These are phyloP conservation scores for Lachnellula subtilissima DNA, from an alignment of 2,329 filamentous ascomycete genomes.

Conservation along the genomic window DNA sequence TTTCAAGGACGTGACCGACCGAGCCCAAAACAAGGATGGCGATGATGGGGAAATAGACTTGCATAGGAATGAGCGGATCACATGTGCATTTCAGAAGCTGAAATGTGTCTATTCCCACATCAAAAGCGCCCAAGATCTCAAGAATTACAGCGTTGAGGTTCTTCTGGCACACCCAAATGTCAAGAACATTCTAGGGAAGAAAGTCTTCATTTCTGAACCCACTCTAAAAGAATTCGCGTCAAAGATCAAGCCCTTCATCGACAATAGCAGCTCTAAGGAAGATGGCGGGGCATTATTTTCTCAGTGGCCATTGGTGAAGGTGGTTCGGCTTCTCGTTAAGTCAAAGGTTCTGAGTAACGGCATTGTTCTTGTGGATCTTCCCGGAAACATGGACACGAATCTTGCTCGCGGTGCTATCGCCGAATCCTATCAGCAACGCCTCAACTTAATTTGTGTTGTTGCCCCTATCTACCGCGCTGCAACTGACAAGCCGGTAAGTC, in stretches of 20 bases:
- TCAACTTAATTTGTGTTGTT: conserved; percentile 18
- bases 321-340: conserved; percentile 12
- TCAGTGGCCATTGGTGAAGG: conserved; percentile 20
- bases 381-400: conserved; percentile 19
- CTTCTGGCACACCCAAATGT: conserved; percentile 13
- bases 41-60: too few species aligned
- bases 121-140: conserved; percentile 29
- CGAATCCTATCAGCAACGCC: conserved; percentile 11
- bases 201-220: too few species aligned
- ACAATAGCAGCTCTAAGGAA: conserved; percentile 4
- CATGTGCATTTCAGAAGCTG: conserved; percentile 41
- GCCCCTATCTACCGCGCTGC: conserved; percentile 8
- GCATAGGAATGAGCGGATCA: too few species aligned
- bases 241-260: conserved; percentile 12
- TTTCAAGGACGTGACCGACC: too few species aligned
- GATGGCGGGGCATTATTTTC: neutral
- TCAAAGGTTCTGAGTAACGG: conserved; percentile 13
- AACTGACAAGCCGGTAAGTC: conserved; percentile 9
- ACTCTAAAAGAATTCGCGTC: conserved; percentile 3
- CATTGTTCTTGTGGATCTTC: conserved; percentile 19
- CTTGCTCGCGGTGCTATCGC: conserved; percentile 15
- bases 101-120: conserved; percentile 39
- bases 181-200: conserved; percentile 9
- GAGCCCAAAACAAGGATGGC: too few species aligned
- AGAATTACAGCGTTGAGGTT: conserved; percentile 15